These are phyloP conservation scores for Suhomyces pyralidae DNA, from an alignment of 805 yeast species.

Conservation along the genomic window DNA sequence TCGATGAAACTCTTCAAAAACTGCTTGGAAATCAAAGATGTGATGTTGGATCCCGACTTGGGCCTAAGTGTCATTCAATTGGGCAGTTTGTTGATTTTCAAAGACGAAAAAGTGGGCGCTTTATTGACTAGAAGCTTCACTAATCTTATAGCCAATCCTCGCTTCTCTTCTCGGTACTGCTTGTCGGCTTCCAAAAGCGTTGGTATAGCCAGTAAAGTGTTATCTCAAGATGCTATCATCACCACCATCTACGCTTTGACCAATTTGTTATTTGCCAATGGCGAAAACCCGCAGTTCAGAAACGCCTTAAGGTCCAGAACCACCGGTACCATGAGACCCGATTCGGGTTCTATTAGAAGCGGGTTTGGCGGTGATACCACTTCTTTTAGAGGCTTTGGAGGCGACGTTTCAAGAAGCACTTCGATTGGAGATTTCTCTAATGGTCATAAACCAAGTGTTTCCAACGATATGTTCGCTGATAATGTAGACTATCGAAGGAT, in stretches of 20 bases:
- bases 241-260: conserved; percentile 81
- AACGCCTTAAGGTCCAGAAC: conserved; percentile 16
- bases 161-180: conserved; percentile 47
- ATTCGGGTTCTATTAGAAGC: conserved; percentile 10
- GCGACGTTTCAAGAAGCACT: conserved; percentile 10
- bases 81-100: conserved; percentile 52
- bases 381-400: not conserved
- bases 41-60: conserved; percentile 51
- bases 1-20: conserved; percentile 47
- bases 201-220: conserved; percentile 61
- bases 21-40: conserved; percentile 51
- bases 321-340: conserved; percentile 13
- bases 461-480: conserved; percentile 8
- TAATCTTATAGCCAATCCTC: conserved; percentile 53
- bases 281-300: conserved; percentile 29
- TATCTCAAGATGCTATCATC: conserved; percentile 79
- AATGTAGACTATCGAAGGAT: conserved; percentile 38
- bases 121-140: conserved; percentile 46
- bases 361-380: conserved; percentile 1
- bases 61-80: conserved; percentile 51
- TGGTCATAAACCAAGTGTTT: not conserved
- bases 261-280: conserved; percentile 63
- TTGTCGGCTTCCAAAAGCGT: conserved; percentile 53
- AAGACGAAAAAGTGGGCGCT: conserved; percentile 37
- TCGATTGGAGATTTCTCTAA: conserved; percentile 3